phyloP scores from a whole-genome alignment of 768 basidiomycete genomes.

The Lactarius tabidus region DNA sequence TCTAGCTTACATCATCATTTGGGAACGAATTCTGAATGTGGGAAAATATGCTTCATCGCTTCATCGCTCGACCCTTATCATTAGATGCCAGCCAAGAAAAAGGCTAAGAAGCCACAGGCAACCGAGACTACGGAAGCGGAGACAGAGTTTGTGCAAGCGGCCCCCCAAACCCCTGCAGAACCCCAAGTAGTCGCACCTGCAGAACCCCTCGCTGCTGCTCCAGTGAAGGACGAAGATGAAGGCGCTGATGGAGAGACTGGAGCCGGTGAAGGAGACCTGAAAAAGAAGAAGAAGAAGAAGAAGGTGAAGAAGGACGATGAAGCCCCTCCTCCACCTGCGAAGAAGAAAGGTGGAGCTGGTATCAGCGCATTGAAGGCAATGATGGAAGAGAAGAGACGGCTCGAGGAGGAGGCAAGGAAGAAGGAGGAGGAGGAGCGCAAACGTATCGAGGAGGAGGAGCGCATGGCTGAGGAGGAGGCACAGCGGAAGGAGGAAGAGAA shows the following conservation, averaged over 20 bases:
- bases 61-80: neutral
- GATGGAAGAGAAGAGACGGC: slow-evolving; percentile 86
- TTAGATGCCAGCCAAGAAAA: slow-evolving; percentile 71
- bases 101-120: slow-evolving; percentile 66
- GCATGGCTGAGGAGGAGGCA: slow-evolving; percentile 71
- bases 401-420: slow-evolving; percentile 78
- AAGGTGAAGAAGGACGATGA: slow-evolving; percentile 74
- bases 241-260: slow-evolving; percentile 66
- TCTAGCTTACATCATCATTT: neutral
- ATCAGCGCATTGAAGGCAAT: slow-evolving; percentile 82
- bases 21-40: neutral
- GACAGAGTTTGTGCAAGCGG: neutral
- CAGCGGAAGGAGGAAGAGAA: slow-evolving; percentile 77
- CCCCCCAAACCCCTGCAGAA: slow-evolving; percentile 4
- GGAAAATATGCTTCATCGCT: neutral
- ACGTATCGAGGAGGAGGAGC: slow-evolving; percentile 88
- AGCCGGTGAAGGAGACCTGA: slow-evolving; percentile 43
- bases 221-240: slow-evolving; percentile 47
- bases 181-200: slow-evolving; percentile 27
- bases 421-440: slow-evolving; percentile 72
- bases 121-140: slow-evolving; percentile 33
- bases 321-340: slow-evolving; percentile 52
- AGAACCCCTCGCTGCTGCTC: slow-evolving; percentile 31
- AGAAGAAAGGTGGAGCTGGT: slow-evolving; percentile 65
- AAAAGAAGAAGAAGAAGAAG: slow-evolving; percentile 82